A percentile compares a stretch with the other conserved stretches of the same genome.
Conservation (phyloP, 2,329 filamentous ascomycete species). For the Pseudopyricularia cyperi region DNA sequence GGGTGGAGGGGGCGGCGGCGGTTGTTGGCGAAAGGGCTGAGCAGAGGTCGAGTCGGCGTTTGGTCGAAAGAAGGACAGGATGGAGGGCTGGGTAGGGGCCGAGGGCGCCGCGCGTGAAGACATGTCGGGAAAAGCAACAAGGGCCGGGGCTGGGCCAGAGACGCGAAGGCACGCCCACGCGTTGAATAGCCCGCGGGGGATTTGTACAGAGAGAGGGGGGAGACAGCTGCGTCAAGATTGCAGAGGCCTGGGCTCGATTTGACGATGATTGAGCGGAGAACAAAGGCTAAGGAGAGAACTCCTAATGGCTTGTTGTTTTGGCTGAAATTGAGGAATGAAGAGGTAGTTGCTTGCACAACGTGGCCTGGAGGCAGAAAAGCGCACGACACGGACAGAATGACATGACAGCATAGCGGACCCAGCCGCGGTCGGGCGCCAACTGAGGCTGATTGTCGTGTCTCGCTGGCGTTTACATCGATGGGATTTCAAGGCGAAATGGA, state of each 20-base stretch:
- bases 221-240: no score
- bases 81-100: conserved; percentile 29
- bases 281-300: background rate
- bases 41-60: conserved; percentile 13
- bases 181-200: no score
- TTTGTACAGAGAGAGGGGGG: no score
- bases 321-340: background rate
- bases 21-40: conserved; percentile 17
- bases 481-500: no score
- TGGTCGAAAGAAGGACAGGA: conserved; percentile 49
- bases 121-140: background rate
- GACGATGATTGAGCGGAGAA: background rate
- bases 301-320: background rate
- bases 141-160: background rate
- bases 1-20: conserved; percentile 9
- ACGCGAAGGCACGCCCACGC: background rate
- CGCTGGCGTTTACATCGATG: no score
- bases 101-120: background rate
- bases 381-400: no score
- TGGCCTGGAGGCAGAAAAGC: background rate
- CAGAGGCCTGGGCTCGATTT: background rate
- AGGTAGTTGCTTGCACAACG: background rate
- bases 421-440: no score
- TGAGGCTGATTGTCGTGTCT: no score
- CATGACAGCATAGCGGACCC: no score